Base-by-base conservation (phyloP, 1,284 basidiomycete species). In the Malassezia yamatoensis region DNA sequence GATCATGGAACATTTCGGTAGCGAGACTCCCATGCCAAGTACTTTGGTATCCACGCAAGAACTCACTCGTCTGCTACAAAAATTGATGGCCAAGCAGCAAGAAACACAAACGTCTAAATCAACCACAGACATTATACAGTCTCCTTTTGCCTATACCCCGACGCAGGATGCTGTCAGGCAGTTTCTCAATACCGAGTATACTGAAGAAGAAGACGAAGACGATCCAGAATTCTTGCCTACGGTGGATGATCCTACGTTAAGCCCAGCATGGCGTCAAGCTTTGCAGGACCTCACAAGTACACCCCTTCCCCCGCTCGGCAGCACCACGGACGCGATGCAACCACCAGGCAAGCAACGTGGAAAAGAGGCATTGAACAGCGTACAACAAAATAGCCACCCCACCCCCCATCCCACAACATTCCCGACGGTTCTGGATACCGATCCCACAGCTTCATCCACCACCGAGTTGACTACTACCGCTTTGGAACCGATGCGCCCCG, bases 161-260 rank as follows among this genome's bases (percentile, higher is more conserved):
- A 24, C 13, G 45, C 10, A 34, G 11, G 21, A 36, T 13, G 33
- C 2, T 24, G 11, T 32, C 29, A 15, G 16, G 43, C 43, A 20
- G 7, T 66, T 68, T 51, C 63, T 63, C 20, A 62, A 66, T 36
- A 60, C 66, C 3, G 58, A 58, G 35, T 63, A 66, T 36, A 41
- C 55, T 20, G 66, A 68, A 32, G 66, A 68, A 41, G 66, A 68
- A 24, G 64, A 66, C 21, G 66, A 68, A 44, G 66, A 68, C 50
- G 64, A 64, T 1, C 64, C 66, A 49, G 66, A 66, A 49, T 55
- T 64, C 39, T 65, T 65, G 13, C 48, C 63, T 20, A 53, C 62
- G 40, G 59, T 54, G 33, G 62, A 66, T 45, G 62, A 64, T 38
- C 64, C 58, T 4, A 53, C 63, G 32, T 65, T 65, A 5, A 54